phyloP scores from a whole-genome alignment of 2,329 filamentous ascomycete species.

The Fusarium torulosum region DNA sequence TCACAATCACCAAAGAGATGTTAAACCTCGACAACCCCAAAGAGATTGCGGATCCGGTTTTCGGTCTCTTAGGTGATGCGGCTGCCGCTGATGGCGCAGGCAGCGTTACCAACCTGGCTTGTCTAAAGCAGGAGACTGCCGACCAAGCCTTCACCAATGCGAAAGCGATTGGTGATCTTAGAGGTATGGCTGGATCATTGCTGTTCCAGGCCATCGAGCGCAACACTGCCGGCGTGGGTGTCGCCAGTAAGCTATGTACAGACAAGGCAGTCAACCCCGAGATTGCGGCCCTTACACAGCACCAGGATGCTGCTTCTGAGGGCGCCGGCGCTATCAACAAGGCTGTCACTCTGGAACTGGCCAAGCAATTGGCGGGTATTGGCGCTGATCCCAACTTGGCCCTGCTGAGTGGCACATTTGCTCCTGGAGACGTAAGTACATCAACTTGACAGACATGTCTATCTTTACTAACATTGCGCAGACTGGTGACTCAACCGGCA shows the following conservation, averaged over 20 bases:
- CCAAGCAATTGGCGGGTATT: slow-evolving; percentile 11
- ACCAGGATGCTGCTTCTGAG: slow-evolving; percentile 7
- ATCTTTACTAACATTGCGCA: neutral
- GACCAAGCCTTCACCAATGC: slow-evolving; percentile 72
- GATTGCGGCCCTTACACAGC: slow-evolving; percentile 24
- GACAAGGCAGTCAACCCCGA: slow-evolving; percentile 11
- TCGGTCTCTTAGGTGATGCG: slow-evolving; percentile 8
- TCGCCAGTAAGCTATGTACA: slow-evolving; percentile 31
- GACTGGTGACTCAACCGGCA: slow-evolving; percentile 8
- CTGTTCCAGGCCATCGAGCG: slow-evolving; percentile 67
- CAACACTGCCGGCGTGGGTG: slow-evolving; percentile 57
- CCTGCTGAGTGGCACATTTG: slow-evolving; percentile 20
- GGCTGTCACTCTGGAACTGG: slow-evolving; percentile 19
- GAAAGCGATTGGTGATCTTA: slow-evolving; percentile 64
- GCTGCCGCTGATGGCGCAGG: slow-evolving; percentile 52
- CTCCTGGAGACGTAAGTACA: slow-evolving; percentile 25
- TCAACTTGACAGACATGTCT: fast-evolving
- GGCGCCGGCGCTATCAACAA: slow-evolving; percentile 19
- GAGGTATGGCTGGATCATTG: slow-evolving; percentile 66
- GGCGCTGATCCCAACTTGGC: slow-evolving; percentile 24
- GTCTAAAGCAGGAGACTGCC: slow-evolving; percentile 62
- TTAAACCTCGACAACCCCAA: slow-evolving; percentile 18
- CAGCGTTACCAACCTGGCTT: slow-evolving; percentile 57
- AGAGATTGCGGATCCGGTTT: slow-evolving; percentile 19
- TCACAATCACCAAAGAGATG: slow-evolving; percentile 16